Base-by-base conservation (phyloP, 805 yeast species). In the Metschnikowia lachancei region DNA sequence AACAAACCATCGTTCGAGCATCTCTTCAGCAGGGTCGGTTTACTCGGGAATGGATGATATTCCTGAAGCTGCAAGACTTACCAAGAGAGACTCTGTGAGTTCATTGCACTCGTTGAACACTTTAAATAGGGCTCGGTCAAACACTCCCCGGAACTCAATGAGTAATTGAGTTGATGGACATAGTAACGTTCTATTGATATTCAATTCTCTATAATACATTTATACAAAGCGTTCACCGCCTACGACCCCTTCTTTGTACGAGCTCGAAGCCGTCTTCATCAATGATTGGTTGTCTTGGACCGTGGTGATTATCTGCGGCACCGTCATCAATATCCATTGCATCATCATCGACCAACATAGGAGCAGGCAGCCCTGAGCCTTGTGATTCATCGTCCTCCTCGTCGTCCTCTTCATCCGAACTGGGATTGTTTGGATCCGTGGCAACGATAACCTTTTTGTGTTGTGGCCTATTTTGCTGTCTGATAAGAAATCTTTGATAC, bases 191-290 rank as follows among this genome's bases (percentile, higher is more conserved):
- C 40, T 22, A 36, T 24, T 36, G 32, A 36, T 36, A 6, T 22
- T 36, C 40, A 36, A 14, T 36, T 38, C 41, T 30, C 41, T 38
- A 38, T 38, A 28, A 29, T 38, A 38, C 41, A 38, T 29, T 38
- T 24, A 12, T 24, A 24, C 31, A 22, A 12, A 24, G 10, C 19
- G 12, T 10, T 77, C 76, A 52, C 18, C 56, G 46, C 63, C 76
- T 75, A 42, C 65, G 54, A n/a, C 86, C 82, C 59, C 80, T 82
- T 60, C 79, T 83, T 58, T 83, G 89, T 3, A 92, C 97, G 50
- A 89, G 66, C 57, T 90, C 94, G 60, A 92, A 92, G 1, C 98
- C 99, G 61, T 92, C 98, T 29, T 35, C 37, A 96, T 36, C 40
- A 13, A 36, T 16, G 95, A 39, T 26, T 29, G 49, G 52, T 17